Conservation (phyloP, 2,329 filamentous ascomycete species). For the Macrophomina phaseolina region DNA sequence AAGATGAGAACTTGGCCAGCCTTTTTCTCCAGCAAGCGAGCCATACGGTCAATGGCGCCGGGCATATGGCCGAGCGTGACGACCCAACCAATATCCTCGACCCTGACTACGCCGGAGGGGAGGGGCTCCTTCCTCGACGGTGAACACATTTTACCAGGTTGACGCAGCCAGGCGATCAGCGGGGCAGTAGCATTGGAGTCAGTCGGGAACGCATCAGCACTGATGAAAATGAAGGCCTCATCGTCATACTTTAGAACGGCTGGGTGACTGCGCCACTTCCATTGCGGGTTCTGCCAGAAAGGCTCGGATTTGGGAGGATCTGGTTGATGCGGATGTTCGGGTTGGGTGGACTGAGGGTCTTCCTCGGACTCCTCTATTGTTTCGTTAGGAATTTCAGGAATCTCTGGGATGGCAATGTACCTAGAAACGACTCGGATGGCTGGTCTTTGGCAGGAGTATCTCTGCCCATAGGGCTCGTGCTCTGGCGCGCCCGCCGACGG, state of each 20-base stretch:
- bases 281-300: neutral
- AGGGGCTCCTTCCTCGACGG: neutral
- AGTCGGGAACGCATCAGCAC: neutral
- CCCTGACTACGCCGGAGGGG: neutral
- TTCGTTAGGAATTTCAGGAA: neutral
- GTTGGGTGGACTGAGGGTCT: neutral
- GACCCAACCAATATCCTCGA: neutral
- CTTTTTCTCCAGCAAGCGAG: constrained; percentile 1
- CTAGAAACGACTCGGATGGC: neutral
- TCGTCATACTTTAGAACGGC: neutral
- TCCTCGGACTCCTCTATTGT: neutral
- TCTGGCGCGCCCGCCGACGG: neutral
- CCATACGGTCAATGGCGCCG: constrained; percentile 13
- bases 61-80: constrained; percentile 1
- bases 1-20: neutral
- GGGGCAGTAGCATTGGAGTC: neutral
- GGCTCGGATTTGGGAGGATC: neutral
- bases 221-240: constrained; percentile 16
- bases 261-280: neutral
- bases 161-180: constrained; percentile 10
- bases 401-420: neutral
- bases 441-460: neutral
- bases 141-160: neutral
- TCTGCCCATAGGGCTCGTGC: neutral
- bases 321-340: neutral